Base-by-base conservation (phyloP, 2,329 filamentous ascomycete genomes). In the Orbilia javanica region DNA sequence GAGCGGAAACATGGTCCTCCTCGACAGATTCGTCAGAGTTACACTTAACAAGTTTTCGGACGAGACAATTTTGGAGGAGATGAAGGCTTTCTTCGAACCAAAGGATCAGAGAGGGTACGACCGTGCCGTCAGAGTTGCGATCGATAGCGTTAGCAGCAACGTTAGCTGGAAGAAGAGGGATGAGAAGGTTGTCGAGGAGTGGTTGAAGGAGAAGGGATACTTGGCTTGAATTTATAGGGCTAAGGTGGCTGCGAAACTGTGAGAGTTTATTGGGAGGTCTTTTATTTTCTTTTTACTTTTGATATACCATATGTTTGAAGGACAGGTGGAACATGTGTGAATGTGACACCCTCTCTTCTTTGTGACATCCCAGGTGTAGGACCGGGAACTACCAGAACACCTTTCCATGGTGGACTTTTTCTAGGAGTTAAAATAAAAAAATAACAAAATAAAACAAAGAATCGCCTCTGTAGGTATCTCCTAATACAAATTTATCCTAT, bases 61-160 rank as follows among this genome's bases (percentile, higher is more conserved):
- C 81, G 85, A 87, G 13, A 88, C 88, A 79, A 87, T 89, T 15
- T 88, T 93, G 79, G 87, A 90, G 80, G 93, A 97, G 67, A 96
- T 99, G 82, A 87, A 90, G 62, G 84, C 85, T 1, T 99, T 99
- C 87, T 99, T 98, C 87, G 87, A 89, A 81, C 88, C 89, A 82
- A 97, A 95, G 87, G 93, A 98, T 82, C 95, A 92, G 18, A 90
- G 90, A 82, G 92, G 90, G 60, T 98, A 94, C 84, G 92, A 96
- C 83, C 90, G 96, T 69, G 94, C 93, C 3, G 85, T 99, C 64
- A 91, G 91, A 80, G 93, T 96, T 80, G 91, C 95, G 79, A 90
- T 91, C 83, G 96, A 98, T 83, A 94, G 91, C 79, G 93, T 98
- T 80, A 89, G 90, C 48, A 93, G 92, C 10, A 91, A 94, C 82